Conservation (phyloP, 2,329 filamentous ascomycete genomes). For the Alternaria gaisen region DNA sequence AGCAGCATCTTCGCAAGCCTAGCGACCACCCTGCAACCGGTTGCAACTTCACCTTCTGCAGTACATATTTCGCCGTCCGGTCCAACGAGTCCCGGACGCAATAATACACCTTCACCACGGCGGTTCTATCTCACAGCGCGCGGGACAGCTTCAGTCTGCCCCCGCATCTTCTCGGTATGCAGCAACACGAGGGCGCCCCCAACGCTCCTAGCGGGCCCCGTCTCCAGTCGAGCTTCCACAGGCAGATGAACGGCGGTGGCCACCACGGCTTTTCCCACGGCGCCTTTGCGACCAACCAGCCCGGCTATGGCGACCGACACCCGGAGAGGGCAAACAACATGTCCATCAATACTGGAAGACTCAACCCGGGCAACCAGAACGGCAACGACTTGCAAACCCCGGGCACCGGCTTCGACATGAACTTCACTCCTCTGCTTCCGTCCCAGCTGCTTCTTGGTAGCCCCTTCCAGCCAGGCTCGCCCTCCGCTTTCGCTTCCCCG, state of each 20-base stretch:
- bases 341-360: slow-evolving; percentile 85
- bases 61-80: slow-evolving; percentile 52
- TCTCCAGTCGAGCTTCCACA: slow-evolving; percentile 73
- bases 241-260: slow-evolving; percentile 69
- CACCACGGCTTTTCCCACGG: slow-evolving; percentile 93
- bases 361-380: slow-evolving; percentile 64
- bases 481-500: slow-evolving; percentile 85
- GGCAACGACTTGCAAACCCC: slow-evolving; percentile 82
- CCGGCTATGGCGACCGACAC: slow-evolving; percentile 86
- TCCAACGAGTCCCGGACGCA: slow-evolving; percentile 60
- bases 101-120: slow-evolving; percentile 76
- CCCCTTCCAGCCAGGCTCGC: slow-evolving; percentile 95
- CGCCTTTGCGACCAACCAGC: slow-evolving; percentile 84
- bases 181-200: slow-evolving; percentile 77
- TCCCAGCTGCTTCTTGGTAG: slow-evolving; percentile 94
- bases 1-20: slow-evolving; percentile 35
- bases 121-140: slow-evolving; percentile 77
- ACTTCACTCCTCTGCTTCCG: slow-evolving; percentile 94
- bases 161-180: slow-evolving; percentile 89
- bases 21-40: slow-evolving; percentile 36
- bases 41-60: slow-evolving; percentile 46
- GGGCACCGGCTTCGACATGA: slow-evolving; percentile 93
- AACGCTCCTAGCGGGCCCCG: slow-evolving; percentile 66
- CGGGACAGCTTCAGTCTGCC: slow-evolving; percentile 86
- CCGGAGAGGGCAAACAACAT: slow-evolving; percentile 86